These are phyloP conservation scores for Euphrasia arctica DNA, from an alignment of 305 asterid species.

Conservation along the genomic window DNA sequence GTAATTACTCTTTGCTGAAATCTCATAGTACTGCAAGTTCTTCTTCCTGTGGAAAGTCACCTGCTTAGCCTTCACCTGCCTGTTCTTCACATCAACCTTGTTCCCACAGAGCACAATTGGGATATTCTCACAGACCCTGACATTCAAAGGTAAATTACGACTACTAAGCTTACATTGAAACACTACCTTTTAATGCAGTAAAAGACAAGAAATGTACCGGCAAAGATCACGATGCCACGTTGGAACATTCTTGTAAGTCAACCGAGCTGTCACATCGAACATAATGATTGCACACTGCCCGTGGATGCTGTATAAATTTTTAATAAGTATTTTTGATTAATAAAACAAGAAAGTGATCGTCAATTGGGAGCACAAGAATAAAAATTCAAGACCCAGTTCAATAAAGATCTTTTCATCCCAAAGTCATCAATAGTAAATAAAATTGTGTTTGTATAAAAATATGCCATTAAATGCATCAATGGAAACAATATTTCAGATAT, in stretches of 20 bases:
- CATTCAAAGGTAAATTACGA: not conserved
- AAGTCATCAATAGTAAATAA: too few relatives aligned
- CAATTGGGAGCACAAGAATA: too few relatives aligned
- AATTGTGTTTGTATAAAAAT: not conserved
- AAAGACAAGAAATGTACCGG: slow-evolving; percentile 34
- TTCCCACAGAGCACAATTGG: slow-evolving; percentile 95
- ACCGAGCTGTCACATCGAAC: slow-evolving; percentile 80
- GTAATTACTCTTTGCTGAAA: slow-evolving; percentile 95
- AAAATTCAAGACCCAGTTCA: too few relatives aligned
- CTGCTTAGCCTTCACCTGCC: slow-evolving; percentile 91
- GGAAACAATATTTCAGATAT: not conserved
- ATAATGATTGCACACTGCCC: slow-evolving; percentile 88
- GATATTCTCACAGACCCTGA: slow-evolving; percentile 70
- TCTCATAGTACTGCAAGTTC: slow-evolving; percentile 85
- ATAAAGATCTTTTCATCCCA: too few relatives aligned
- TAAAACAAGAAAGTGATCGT: not conserved
- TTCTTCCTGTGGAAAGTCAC: slow-evolving; percentile 94
- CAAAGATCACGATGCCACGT: slow-evolving; percentile 89
- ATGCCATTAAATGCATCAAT: not conserved
- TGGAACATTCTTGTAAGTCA: slow-evolving; percentile 78
- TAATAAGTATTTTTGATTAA: not conserved
- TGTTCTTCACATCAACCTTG: slow-evolving; percentile 88
- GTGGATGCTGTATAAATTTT: slow-evolving; percentile 55
- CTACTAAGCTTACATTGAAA: not conserved
- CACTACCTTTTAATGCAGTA: not conserved